Base-by-base conservation (phyloP, 148 eudicot species). In the Arctostaphylos glauca region DNA sequence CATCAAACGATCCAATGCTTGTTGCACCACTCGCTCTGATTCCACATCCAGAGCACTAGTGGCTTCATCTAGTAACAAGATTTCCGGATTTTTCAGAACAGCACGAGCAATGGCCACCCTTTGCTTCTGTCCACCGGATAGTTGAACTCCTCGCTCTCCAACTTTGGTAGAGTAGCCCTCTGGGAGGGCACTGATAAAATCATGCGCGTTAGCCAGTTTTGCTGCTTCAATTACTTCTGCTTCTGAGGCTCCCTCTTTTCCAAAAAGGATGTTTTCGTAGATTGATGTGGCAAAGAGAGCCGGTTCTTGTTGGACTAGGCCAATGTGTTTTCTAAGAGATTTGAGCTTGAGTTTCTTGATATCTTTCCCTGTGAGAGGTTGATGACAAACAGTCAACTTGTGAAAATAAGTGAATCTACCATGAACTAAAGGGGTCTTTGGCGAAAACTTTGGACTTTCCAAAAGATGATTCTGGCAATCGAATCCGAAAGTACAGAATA, bases 111-210 rank as follows among this genome's bases (percentile, higher is more conserved):
- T 97, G 73, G 99, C 99, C 5, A 94, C 95, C 75, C 99, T 86
- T 84, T 96, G 99, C 89, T 94, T 96, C 77, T 96, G 99, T 2
- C 99, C 99, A 9, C 99, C 99, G 0, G 99, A 94, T 15, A 97
- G 89, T 76, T 97, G 97, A 0, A 97, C 91, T 54, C 99, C 99
- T 88, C 98, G 83, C 72, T 97, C 98, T 4, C 99, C 99, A 9
- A 97, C 99, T 83, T 84, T 92, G 25, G 99, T 97, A 5, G 91
- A 90, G 92, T 97, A 97, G 77, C 98, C 99, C 80, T 93, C 94
- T 0, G 99, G 99, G 77, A 97, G 99, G 76, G 90, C 78, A 48
- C 99, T 97, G 54, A 97, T 91, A 91, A 93, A 97, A 66, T 87
- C 86, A 77, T 97, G 98, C 0, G 97, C 99, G 31, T 97, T 97